Percentiles rank a stretch among this genome's conserved stretches.
Evolutionary conservation across 768 basidiomycete genomes (phyloP).

Genomic region (Hirschioporus abietinus): DNA sequence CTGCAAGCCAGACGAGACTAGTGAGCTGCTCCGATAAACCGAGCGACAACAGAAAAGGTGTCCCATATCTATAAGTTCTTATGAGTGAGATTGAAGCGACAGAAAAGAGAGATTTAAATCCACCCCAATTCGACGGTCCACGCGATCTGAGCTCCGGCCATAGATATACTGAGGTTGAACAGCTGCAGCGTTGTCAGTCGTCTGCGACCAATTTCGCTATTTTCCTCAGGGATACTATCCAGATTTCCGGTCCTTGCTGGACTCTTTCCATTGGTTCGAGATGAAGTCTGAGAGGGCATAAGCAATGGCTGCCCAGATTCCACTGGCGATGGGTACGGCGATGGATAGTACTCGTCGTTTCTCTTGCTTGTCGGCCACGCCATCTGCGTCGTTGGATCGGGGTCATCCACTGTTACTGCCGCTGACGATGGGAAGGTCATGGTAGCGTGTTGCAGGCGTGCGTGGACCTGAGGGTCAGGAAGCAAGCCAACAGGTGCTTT

Average conservation of each 20-base stretch:
- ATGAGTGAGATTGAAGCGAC: background rate
- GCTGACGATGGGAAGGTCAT: constrained; percentile 58
- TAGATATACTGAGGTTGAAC: constrained; percentile 79
- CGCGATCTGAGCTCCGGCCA: constrained; percentile 91
- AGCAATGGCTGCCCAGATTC: constrained; percentile 22
- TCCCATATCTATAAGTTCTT: constrained; percentile 69
- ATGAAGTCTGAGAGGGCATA: background rate
- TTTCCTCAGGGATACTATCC: background rate
- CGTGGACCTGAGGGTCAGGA: background rate
- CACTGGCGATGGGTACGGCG: constrained; percentile 27
- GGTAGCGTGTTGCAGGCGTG: constrained; percentile 4
- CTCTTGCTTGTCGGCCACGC: constrained; percentile 51
- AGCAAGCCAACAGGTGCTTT: background rate
- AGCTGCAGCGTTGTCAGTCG: constrained; percentile 58
- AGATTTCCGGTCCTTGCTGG: constrained; percentile 16
- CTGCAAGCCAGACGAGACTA: constrained; percentile 91
- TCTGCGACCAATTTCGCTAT: constrained; percentile 13
- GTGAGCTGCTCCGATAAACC: constrained; percentile 87
- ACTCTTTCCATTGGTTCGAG: background rate
- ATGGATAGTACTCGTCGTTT: constrained; percentile 27
- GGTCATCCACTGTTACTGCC: constrained; percentile 37
- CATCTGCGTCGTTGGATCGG: constrained; percentile 76
- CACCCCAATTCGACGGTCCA: constrained; percentile 96
- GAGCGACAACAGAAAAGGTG: constrained; percentile 80
- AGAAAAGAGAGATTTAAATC: constrained; percentile 20